These are phyloP conservation scores for Fusarium coffeatum DNA, from an alignment of 2,329 filamentous ascomycete species.

Conservation along the genomic window DNA sequence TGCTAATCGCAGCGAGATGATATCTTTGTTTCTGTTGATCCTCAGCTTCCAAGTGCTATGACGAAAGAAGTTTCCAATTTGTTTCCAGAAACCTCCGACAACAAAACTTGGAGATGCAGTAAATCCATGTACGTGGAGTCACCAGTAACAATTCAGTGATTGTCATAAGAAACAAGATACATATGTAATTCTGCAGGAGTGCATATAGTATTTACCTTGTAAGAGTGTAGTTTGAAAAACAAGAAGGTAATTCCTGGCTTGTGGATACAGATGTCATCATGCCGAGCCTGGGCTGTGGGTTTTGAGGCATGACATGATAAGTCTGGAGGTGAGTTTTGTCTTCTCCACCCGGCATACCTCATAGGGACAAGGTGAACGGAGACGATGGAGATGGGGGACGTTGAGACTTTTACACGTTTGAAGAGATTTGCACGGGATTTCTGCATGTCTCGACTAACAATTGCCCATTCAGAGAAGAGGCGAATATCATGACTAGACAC, in stretches of 20 bases:
- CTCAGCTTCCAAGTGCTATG: not conserved
- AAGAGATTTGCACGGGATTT: not conserved
- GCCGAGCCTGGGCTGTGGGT: constrained; percentile 13
- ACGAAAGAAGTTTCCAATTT: not conserved
- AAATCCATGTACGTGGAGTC: not conserved
- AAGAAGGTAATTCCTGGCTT: constrained; percentile 4
- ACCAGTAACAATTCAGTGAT: not conserved
- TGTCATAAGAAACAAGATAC: not conserved
- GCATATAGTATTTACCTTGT: not conserved
- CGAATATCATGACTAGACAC: not conserved
- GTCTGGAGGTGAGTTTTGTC: constrained; percentile 7
- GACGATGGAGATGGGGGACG: not conserved
- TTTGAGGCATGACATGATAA: constrained; percentile 12
- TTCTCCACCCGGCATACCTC: constrained; percentile 16
- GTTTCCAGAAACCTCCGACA: not conserved
- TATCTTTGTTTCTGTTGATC: not conserved
- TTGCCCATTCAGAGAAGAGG: not conserved
- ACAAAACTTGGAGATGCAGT: not conserved
- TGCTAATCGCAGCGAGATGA: not conserved
- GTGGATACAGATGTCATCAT: constrained; percentile 29
- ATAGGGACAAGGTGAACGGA: constrained; percentile 14
- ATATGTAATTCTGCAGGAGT: not conserved
- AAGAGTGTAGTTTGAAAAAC: not conserved
- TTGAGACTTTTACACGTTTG: not conserved
- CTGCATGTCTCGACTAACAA: constrained; percentile 12